phyloP scores from a whole-genome alignment of 2,329 filamentous ascomycete genomes.

The Lomentospora prolificans region DNA sequence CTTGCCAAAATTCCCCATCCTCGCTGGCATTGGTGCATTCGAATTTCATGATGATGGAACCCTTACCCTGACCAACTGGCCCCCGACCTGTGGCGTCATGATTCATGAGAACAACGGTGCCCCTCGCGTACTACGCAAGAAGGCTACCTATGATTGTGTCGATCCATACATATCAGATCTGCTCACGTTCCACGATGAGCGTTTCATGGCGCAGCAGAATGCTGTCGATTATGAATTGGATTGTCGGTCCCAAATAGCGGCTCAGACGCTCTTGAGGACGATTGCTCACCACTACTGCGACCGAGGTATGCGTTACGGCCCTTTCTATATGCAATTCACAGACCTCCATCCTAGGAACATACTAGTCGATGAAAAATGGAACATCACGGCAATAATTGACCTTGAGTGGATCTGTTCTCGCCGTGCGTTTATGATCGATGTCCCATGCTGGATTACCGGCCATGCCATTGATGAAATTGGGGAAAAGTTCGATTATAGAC shows the following conservation, averaged over 20 bases:
- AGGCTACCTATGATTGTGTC: constrained; percentile 20
- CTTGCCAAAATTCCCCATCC: constrained; percentile 19
- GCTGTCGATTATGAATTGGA: constrained; percentile 16
- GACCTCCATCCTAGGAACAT: constrained; percentile 25
- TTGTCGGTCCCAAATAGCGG: constrained; percentile 20
- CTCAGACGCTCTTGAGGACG: constrained; percentile 15
- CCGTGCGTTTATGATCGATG: constrained; percentile 14
- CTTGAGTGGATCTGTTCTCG: constrained; percentile 24
- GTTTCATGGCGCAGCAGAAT: constrained; percentile 17
- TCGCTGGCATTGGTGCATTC: constrained; percentile 19
- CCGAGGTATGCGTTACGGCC: constrained; percentile 16
- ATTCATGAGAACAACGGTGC: constrained; percentile 24
- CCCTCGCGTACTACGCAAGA: constrained; percentile 18
- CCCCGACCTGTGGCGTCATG: constrained; percentile 17
- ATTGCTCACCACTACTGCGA: constrained; percentile 18
- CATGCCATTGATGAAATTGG: constrained; percentile 12
- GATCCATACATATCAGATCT: constrained; percentile 19
- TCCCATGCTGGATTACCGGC: constrained; percentile 16
- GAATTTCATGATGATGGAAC: constrained; percentile 19
- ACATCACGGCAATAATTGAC: constrained; percentile 23
- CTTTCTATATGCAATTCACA: constrained; percentile 20
- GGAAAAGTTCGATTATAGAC: neutral
- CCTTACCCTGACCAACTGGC: constrained; percentile 22
- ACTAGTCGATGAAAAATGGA: constrained; percentile 25
- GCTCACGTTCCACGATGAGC: constrained; percentile 17